phyloP scores from a whole-genome alignment of 441 rosid genomes.

The Cnidoscolus chayamansa region DNA sequence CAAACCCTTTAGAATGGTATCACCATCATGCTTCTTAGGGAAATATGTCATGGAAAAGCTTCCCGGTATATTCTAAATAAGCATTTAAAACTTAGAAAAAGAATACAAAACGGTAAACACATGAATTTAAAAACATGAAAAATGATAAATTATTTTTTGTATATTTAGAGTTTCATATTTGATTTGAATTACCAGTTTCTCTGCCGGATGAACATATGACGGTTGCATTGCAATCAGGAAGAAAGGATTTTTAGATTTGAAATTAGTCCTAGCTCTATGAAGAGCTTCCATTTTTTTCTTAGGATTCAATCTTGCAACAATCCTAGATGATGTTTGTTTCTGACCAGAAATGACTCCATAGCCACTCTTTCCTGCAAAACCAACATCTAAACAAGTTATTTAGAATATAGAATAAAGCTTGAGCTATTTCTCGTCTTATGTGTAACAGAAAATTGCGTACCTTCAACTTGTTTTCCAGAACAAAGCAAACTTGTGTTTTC shows the following conservation, averaged over 20 bases:
- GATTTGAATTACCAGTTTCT: neutral
- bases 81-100: too few relatives aligned
- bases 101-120: neutral
- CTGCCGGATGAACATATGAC: slow-evolving; percentile 1
- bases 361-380: neutral
- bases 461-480: neutral
- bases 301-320: neutral
- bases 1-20: neutral
- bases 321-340: neutral
- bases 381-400: neutral
- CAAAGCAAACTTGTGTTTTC: neutral
- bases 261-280: slow-evolving; percentile 14
- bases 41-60: slow-evolving; percentile 18
- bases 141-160: neutral
- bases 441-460: slow-evolving; percentile 4
- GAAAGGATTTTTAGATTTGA: slow-evolving; percentile 22
- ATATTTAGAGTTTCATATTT: neutral
- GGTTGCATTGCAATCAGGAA: slow-evolving; percentile 30
- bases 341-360: neutral
- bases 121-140: neutral
- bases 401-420: too few relatives aligned
- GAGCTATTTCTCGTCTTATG: too few relatives aligned
- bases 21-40: neutral
- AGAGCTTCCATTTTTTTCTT: slow-evolving; percentile 21
- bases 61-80: slow-evolving; percentile 15